These are phyloP conservation scores for Candida silvatica DNA, from an alignment of 805 yeast genomes.

Conservation along the genomic window DNA sequence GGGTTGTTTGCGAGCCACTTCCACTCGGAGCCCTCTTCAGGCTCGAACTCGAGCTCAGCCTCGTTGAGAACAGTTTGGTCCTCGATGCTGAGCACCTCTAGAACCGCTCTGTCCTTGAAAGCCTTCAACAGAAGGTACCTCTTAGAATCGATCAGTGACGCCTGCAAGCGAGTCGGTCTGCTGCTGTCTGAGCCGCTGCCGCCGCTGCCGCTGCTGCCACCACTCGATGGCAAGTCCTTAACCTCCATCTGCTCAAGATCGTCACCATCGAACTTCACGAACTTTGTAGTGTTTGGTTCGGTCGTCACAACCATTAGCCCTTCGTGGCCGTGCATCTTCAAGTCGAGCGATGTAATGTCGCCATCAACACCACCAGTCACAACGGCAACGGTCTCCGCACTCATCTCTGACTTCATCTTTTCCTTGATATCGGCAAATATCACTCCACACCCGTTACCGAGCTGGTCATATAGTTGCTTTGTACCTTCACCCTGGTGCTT, in stretches of 20 bases:
- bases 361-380: too few species aligned
- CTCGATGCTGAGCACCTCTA: too few species aligned
- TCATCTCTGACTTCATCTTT: conserved; percentile 2
- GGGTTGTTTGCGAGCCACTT: conserved; percentile 25
- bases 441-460: neutral
- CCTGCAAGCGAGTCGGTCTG: too few species aligned
- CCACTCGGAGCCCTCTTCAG: neutral
- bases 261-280: neutral
- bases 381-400: neutral
- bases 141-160: too few species aligned
- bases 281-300: neutral
- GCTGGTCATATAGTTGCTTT: neutral
- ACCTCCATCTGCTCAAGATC: too few species aligned
- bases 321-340: neutral
- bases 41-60: neutral
- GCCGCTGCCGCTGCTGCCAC: too few species aligned
- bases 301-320: too few species aligned
- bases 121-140: too few species aligned
- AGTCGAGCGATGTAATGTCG: too few species aligned
- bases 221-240: too few species aligned
- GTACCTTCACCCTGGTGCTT: conserved; percentile 1
- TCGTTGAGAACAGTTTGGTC: neutral
- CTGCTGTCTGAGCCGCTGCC: too few species aligned
- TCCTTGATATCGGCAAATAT: conserved; percentile 1
- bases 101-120: too few species aligned